Percentiles rank a stretch among this genome's conserved stretches.
Evolutionary conservation across 768 basidiomycete genomes (phyloP).

Genomic region (Tricholoma matsutake): DNA sequence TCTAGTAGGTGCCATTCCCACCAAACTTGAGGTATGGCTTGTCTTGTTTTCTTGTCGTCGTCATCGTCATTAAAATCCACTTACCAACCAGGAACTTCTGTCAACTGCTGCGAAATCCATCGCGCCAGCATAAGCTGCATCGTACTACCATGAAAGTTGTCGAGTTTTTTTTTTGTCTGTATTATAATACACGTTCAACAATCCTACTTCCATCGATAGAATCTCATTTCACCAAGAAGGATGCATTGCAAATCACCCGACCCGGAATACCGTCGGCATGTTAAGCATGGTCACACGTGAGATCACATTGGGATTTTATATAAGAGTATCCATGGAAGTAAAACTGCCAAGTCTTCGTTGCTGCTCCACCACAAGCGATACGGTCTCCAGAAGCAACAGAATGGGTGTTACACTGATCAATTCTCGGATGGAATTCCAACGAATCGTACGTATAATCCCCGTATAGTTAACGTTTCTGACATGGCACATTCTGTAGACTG

Average conservation of each 20-base stretch:
- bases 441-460: background rate
- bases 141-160: background rate
- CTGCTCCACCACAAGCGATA: no score
- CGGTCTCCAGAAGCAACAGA: background rate
- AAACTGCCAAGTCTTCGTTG: no score
- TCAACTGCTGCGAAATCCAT: no score
- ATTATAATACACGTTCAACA: background rate
- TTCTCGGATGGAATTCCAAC: background rate
- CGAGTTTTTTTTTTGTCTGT: background rate
- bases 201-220: background rate
- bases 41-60: background rate
- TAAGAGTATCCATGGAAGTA: no score
- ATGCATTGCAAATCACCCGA: no score
- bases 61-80: background rate
- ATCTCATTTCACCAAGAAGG: background rate
- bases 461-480: background rate
- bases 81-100: background rate
- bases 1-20: constrained; percentile 38
- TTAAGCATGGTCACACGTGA: background rate
- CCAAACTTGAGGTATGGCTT: constrained; percentile 25
- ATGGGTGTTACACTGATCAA: background rate
- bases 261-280: no score
- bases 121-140: background rate
- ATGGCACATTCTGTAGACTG: background rate
- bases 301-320: background rate